Evolutionary conservation across 2,329 filamentous ascomycete species (phyloP).

Genomic region (Diaporthe destruens): DNA sequence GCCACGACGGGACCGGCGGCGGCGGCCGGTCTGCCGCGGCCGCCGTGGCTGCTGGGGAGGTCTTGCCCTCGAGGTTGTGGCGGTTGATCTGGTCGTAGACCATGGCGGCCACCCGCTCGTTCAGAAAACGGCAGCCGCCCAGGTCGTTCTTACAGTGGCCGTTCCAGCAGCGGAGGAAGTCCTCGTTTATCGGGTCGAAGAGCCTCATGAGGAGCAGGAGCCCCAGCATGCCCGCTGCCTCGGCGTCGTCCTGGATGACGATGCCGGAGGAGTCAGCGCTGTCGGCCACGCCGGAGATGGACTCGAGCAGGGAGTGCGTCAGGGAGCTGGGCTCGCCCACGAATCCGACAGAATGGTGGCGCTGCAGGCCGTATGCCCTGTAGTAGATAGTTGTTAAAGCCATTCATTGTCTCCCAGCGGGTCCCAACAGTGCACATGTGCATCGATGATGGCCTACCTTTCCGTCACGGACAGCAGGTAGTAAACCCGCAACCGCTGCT

Average conservation of each 20-base stretch:
- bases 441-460: constrained; percentile 26
- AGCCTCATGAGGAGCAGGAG: constrained; percentile 35
- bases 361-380: constrained; percentile 37
- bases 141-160: constrained; percentile 34
- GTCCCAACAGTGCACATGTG: background rate
- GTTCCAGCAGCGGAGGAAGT: constrained; percentile 37
- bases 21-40: background rate
- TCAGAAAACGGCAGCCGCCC: constrained; percentile 33
- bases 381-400: constrained; percentile 26
- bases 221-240: constrained; percentile 36
- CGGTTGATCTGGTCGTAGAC: constrained; percentile 33
- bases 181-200: constrained; percentile 37
- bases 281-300: constrained; percentile 31
- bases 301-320: constrained; percentile 29
- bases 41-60: background rate
- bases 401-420: constrained; percentile 14
- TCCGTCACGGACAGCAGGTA: constrained; percentile 37
- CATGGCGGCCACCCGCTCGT: constrained; percentile 30
- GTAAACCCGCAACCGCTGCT: constrained; percentile 35
- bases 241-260: constrained; percentile 36
- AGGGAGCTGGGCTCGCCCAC: constrained; percentile 30
- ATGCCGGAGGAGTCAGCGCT: constrained; percentile 31
- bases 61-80: constrained; percentile 6
- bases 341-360: constrained; percentile 34
- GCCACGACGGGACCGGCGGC: constrained; percentile 23